Base-by-base conservation (phyloP, 1,139 yeast species). In the Zygosaccharomyces sapae region DNA sequence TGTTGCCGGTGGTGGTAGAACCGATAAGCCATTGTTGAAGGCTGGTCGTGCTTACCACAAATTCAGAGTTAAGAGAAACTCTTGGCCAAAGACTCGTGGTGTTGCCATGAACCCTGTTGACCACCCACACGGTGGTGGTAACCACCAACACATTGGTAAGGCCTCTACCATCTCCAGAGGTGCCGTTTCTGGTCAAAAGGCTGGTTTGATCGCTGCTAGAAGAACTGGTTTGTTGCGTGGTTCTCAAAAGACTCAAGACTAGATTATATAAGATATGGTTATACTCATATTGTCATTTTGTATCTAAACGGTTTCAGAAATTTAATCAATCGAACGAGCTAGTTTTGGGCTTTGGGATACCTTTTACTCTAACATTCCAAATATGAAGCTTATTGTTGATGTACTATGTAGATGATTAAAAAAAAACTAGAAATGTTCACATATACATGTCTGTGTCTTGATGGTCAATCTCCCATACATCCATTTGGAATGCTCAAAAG, bases 61-160 rank as follows among this genome's bases (percentile, higher is more conserved):
- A 82, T 88, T 83, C 92, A 88, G 79, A 80, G 95, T 88, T 70
- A 89, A 90, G 94, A 84, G 97, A 81, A 87, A 90, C 95, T 87
- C 96, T 65, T 89, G 97, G 97, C 97, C 97, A 79, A 88, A 86
- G 86, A 90, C 97, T 73, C 88, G 97, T 81, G 97, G 97, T 89
- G 97, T 89, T 75, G 96, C 96, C 75, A 89, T 89, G 96, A 83
- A 89, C 81, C 97, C 97, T 77, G 97, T 90, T 74, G 97, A 90
- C 76, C 97, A 90, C 82, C 97, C 97, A 75, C 97, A 90, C 77
- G 98, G 98, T 86, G 98, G 98, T 90, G 98, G 98, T 92, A 92
- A 92, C 97, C 98, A 92, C 80, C 98, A 92, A 83, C 98, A 92
- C 77, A 92, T 92, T 83, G 97, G 98, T 90, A 92, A 92, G 86